phyloP scores from a whole-genome alignment of 1,284 basidiomycete genomes.

The Rhodofomes roseus region DNA sequence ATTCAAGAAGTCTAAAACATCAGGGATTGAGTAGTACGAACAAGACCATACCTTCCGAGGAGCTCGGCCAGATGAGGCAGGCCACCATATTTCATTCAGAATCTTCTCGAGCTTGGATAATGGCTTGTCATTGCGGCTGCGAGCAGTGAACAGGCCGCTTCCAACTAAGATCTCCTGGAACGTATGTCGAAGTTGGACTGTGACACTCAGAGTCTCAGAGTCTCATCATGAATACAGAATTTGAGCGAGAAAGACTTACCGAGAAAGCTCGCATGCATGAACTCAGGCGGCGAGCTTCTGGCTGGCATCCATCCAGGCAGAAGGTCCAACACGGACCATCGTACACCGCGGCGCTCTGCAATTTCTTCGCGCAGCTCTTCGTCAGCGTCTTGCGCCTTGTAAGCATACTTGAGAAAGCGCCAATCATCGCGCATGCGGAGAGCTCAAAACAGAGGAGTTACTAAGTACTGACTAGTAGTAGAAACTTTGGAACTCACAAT shows the following conservation, averaged over 20 bases:
- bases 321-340: conserved; percentile 13
- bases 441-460: not conserved
- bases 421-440: conserved; percentile 8
- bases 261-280: conserved; percentile 17
- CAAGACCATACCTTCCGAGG: conserved; percentile 6
- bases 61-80: conserved; percentile 14
- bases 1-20: not conserved
- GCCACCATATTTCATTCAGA: conserved; percentile 19
- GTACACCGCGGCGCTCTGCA: conserved; percentile 10
- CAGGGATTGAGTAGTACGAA: conserved; percentile 4
- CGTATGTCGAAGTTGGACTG: conserved; percentile 19
- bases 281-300: conserved; percentile 7
- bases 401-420: conserved; percentile 17
- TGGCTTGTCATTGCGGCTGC: conserved; percentile 4
- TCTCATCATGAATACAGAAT: no score
- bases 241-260: conserved; percentile 1
- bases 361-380: conserved; percentile 8
- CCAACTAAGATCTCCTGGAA: conserved; percentile 17
- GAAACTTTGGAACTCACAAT: not conserved
- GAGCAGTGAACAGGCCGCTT: conserved; percentile 18
- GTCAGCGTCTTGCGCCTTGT: conserved; percentile 4
- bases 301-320: conserved; percentile 17
- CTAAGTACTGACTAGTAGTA: not conserved
- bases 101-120: conserved; percentile 11
- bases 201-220: no score